Conservation (phyloP, 2,329 filamentous ascomycete species). For the Sphaerulina musiva region DNA sequence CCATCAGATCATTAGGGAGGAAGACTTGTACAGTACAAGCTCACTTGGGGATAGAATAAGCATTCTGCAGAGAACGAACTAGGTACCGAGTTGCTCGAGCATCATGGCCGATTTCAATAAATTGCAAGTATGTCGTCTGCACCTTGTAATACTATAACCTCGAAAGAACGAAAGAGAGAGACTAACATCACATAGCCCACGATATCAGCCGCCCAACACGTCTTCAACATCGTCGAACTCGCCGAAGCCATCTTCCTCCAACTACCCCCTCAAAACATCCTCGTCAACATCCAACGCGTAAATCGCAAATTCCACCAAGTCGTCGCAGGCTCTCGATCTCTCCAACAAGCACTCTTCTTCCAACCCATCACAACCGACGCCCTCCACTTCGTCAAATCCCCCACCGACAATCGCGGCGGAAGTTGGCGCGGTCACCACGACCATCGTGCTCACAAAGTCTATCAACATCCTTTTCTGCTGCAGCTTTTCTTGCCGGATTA, state of each 20-base stretch:
- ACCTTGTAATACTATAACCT: too few relatives aligned
- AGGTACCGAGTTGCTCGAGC: too few relatives aligned
- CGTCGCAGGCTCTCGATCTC: conserved; percentile 5
- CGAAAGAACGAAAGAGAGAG: too few relatives aligned
- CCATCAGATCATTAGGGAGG: too few relatives aligned
- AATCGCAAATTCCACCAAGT: conserved; percentile 11
- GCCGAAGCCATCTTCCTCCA: conserved; percentile 25
- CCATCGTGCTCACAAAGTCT: background rate
- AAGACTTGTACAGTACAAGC: too few relatives aligned
- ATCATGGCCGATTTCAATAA: too few relatives aligned
- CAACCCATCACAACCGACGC: background rate
- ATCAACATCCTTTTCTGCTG: background rate
- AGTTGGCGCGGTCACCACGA: background rate
- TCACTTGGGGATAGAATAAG: too few relatives aligned
- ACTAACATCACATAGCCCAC: background rate
- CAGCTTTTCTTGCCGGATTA: background rate
- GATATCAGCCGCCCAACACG: background rate
- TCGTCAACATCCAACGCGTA: conserved; percentile 14
- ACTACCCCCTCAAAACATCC: conserved; percentile 8
- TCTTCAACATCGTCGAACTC: conserved; percentile 24
- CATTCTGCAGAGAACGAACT: too few relatives aligned
- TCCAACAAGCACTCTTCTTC: conserved; percentile 18
- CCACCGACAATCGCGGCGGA: background rate
- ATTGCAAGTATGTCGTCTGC: too few relatives aligned
- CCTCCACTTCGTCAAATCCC: background rate